These are phyloP conservation scores for Lachancea waltii DNA, from an alignment of 805 yeast genomes.

Conservation along the genomic window DNA sequence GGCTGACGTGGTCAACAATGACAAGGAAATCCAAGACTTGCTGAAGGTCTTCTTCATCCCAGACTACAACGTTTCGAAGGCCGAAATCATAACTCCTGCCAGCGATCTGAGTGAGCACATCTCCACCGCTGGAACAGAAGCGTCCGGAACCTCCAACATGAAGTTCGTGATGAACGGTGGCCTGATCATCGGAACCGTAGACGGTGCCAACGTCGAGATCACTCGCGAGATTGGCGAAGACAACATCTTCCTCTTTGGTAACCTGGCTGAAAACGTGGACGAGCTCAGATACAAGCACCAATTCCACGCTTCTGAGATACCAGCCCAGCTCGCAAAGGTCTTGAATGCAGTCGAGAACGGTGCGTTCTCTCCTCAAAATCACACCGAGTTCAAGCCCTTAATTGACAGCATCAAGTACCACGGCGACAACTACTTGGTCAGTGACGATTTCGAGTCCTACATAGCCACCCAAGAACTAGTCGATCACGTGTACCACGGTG, in stretches of 20 bases:
- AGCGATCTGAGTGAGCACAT: conserved; percentile 89
- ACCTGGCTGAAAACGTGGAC: conserved; percentile 83
- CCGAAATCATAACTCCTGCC: conserved; percentile 85
- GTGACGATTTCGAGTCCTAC: conserved; percentile 85
- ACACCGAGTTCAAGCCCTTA: conserved; percentile 56
- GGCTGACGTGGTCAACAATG: conserved; percentile 72
- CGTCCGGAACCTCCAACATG: conserved; percentile 95
- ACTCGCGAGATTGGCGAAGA: conserved; percentile 92
- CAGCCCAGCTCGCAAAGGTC: conserved; percentile 55
- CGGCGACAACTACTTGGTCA: conserved; percentile 81
- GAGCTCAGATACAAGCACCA: conserved; percentile 72
- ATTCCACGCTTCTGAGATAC: conserved; percentile 47
- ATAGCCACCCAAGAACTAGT: conserved; percentile 72
- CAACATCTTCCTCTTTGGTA: conserved; percentile 86
- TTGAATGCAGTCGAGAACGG: conserved; percentile 63
- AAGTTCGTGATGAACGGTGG: conserved; percentile 94
- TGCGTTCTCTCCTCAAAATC: conserved; percentile 56
- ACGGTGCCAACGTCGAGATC: conserved; percentile 94
- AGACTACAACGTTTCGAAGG: conserved; percentile 90
- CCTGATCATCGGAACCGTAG: conserved; percentile 88
- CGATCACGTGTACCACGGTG: conserved; percentile 59
- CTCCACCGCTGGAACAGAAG: conserved; percentile 96
- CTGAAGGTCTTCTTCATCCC: conserved; percentile 85
- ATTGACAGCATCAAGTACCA: conserved; percentile 63
- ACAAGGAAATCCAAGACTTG: conserved; percentile 63